Conservation (phyloP, 352 stramenopile genomes). For the Elongisporangium anandrum region DNA sequence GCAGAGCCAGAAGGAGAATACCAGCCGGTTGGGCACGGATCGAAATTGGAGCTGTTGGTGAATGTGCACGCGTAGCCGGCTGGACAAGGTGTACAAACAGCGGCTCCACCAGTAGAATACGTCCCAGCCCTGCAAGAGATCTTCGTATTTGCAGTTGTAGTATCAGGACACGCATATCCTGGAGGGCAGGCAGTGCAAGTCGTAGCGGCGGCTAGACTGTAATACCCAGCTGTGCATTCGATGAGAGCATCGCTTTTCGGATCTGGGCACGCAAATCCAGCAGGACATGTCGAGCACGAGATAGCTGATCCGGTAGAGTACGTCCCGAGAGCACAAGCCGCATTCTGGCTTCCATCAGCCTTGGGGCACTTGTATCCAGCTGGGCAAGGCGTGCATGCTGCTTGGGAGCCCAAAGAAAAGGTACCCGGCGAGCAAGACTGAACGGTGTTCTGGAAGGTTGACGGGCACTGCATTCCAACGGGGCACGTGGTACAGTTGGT, state of each 20-base stretch:
- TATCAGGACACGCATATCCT: slow-evolving; percentile 74
- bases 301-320: slow-evolving; percentile 30
- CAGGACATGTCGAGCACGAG: slow-evolving; percentile 64
- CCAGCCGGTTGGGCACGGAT: slow-evolving; percentile 50
- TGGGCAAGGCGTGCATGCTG: slow-evolving; percentile 39
- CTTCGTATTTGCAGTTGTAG: slow-evolving; percentile 29
- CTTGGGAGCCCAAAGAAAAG: slow-evolving; percentile 55
- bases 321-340: slow-evolving; percentile 32
- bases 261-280: slow-evolving; percentile 47
- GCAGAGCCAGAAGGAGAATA: slow-evolving; percentile 59
- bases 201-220: slow-evolving; percentile 45
- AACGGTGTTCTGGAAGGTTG: slow-evolving; percentile 26
- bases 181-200: slow-evolving; percentile 55
- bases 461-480: slow-evolving; percentile 56
- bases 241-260: slow-evolving; percentile 21
- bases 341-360: slow-evolving; percentile 43
- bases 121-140: slow-evolving; percentile 48
- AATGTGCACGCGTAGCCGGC: slow-evolving; percentile 75
- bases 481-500: slow-evolving; percentile 44
- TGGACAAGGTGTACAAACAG: slow-evolving; percentile 61
- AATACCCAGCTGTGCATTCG: slow-evolving; percentile 50
- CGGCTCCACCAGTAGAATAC: slow-evolving; percentile 45
- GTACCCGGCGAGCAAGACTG: slow-evolving; percentile 45
- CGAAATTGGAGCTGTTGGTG: slow-evolving; percentile 52
- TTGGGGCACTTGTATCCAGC: slow-evolving; percentile 49